Conservation (phyloP, 1,284 basidiomycete species). For the Sparassis latifolia region DNA sequence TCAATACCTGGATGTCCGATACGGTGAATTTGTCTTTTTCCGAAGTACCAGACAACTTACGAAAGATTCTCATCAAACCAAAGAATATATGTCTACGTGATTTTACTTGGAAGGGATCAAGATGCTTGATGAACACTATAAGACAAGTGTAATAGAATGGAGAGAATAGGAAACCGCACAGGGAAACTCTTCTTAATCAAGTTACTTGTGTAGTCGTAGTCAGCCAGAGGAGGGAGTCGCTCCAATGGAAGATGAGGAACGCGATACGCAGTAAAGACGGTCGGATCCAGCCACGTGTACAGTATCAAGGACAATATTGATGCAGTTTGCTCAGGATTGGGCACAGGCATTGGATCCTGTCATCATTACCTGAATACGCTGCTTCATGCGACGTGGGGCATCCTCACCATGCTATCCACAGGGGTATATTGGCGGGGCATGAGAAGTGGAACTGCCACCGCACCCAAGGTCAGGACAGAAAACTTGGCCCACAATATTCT, state of each 20-base stretch:
- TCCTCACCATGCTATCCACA: conserved; percentile 28
- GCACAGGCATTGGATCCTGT: conserved; percentile 34
- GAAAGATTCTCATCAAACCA: conserved; percentile 21
- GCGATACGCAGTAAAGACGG: conserved; percentile 22
- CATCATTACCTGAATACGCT: background rate
- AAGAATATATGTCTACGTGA: conserved; percentile 21
- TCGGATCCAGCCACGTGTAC: conserved; percentile 49
- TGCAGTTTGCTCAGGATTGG: conserved; percentile 63
- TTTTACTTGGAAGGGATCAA: conserved; percentile 13
- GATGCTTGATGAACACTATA: conserved; percentile 3
- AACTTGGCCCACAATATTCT: conserved; percentile 30
- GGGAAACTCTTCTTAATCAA: conserved; percentile 31
- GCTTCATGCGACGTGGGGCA: background rate
- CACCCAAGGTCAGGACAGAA: conserved; percentile 34
- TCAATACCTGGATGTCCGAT: conserved; percentile 6
- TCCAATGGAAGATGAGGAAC: conserved; percentile 23
- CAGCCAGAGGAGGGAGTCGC: conserved; percentile 35
- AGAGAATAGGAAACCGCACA: conserved; percentile 9
- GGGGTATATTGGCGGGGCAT: conserved; percentile 41
- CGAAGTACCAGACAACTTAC: conserved; percentile 1
- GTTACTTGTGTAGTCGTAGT: conserved; percentile 35
- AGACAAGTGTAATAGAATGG: background rate
- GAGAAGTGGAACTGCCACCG: conserved; percentile 37
- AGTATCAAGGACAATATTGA: conserved; percentile 48
- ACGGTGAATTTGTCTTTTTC: too few species aligned